Base-by-base conservation (phyloP, 371 early-diverging fungal genomes). In the Ecytonucleospora hepatopenaei region DNA sequence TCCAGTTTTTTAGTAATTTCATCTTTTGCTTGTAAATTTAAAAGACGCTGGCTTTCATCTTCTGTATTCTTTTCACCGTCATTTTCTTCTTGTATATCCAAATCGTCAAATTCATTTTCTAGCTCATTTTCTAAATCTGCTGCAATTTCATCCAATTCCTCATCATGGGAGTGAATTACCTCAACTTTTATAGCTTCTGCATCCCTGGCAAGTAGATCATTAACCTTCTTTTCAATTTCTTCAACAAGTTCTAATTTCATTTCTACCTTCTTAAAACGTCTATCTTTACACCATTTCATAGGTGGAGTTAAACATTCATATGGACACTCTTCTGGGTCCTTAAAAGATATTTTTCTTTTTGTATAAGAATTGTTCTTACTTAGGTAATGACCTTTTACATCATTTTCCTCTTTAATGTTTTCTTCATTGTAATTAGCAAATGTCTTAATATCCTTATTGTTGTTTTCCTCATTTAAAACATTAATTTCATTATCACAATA, bases 241-340 rank as follows among this genome's bases (percentile, higher is more conserved):
- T 90, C 90, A 61, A 89, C 85, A 78, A 60, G 15, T 56, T 71
- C 5, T 58, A 65, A 32, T 67, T 76, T 64, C 80, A 85, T 84
- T 71, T 83, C 86, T n/a, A 88, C 81, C 33, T 91, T 84, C 74
- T 87, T 88, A 71, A 93, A 94, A 65, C 95, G 75, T 46, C 88
- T 77, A 65, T 85, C 86, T 51, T 90, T 83, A 0, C 87, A 90
- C 75, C 88, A 84, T 54, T 84, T 83, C 69, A 96, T 69, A 12
- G 94, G 90, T 0, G 89, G 86, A n/a, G 93, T 85, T 23, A 96
- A 58, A 16, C 94, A 94, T 8, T 24, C 26, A 5, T 12, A 12
- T 78, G 65, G 54, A 23, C 62, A 5, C 31, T 55, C 58, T 1
- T 58, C 54, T 15, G 67, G 63, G 26, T 68, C 47, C 2, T 51